Evolutionary conservation across 1,139 yeast genomes (phyloP).

Genomic region (Yamadazyma buinensis): DNA sequence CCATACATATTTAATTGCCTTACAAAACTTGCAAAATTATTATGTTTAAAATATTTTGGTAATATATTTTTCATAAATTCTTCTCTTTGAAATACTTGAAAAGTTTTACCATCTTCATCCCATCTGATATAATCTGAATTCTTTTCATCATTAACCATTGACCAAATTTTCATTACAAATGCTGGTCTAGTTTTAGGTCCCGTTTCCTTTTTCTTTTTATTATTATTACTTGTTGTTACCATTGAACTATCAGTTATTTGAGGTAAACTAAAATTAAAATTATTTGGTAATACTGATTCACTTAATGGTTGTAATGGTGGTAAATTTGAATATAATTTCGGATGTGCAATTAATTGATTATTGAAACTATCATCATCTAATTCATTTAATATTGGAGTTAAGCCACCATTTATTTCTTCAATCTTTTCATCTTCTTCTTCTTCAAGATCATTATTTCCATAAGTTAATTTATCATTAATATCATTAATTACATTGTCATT

Average conservation of each 20-base stretch:
- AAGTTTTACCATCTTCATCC: constrained; percentile 81
- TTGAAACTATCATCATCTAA: constrained; percentile 10
- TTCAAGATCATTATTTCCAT: not conserved
- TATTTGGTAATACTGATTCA: constrained; percentile 29
- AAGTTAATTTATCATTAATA: not conserved
- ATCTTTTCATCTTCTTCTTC: not conserved
- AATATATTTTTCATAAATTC: constrained; percentile 78
- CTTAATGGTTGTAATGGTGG: constrained; percentile 36
- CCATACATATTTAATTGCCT: constrained; percentile 97
- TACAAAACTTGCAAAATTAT: constrained; percentile 91
- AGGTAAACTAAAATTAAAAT: constrained; percentile 3
- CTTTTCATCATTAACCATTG: constrained; percentile 80
- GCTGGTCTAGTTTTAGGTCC: constrained; percentile 63
- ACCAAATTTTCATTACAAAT: constrained; percentile 89
- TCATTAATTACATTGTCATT: not conserved
- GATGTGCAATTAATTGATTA: constrained; percentile 13
- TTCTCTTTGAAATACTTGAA: constrained; percentile 82
- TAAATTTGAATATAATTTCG: constrained; percentile 17
- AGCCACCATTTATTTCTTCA: constrained; percentile 3
- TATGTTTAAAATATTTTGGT: constrained; percentile 90
- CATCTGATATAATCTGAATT: constrained; percentile 75
- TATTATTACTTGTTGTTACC: not conserved
- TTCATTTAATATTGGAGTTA: constrained; percentile 2
- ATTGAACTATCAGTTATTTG: not conserved
- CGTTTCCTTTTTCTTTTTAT: constrained; percentile 22